Evolutionary conservation across 805 yeast species (phyloP), one percentile per base, ranked within the genome.

Genomic region (Tetrapisispora iriomotensis): DNA sequence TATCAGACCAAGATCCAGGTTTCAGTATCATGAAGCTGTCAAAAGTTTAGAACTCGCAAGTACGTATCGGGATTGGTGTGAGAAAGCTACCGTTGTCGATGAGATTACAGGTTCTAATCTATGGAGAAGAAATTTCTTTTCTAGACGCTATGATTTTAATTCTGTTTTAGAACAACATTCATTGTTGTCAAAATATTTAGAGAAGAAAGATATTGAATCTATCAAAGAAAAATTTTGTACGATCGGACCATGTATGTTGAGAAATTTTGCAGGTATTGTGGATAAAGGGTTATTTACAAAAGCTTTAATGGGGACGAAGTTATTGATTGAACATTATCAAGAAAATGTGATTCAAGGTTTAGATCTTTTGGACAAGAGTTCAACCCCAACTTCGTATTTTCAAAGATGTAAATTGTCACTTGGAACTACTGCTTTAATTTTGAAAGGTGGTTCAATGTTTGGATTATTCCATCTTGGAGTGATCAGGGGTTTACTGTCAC

Each of bases 401-500:
- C 64, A 92, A 78, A 56, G 96, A 80, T 62, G 85, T 84, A 14
- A 74, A 50, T 87, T 86, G 56, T 79, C 94, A 0, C 75, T 82
- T 58, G 98, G 98, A 0, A 75, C 85, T 35, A 86, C 97, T 0
- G 96, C 96, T 0, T 66, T 92, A 41, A 75, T 90, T 28, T 65
- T 92, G 20, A 96, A 92, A 61, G 98, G 98, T 22, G 97, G 98
- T 2, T 82, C 96, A 0, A 64, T 92, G 18, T 92, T 90, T 64
- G 97, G 98, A 0, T 65, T 92, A 45, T 88, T 95, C 51, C 98
- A 92, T 59, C 56, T 92, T 26, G 98, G 98, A 2, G 95, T 88
- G 1, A 83, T 90, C 8, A 81, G 82, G 45, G 90, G 92, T 0
- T 66, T 92, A n/a, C 74, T 80, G 44, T 71, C 72, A 46, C 77